These are phyloP conservation scores for Ophiobolus disseminans DNA, from an alignment of 2,329 filamentous ascomycete species.

Conservation along the genomic window DNA sequence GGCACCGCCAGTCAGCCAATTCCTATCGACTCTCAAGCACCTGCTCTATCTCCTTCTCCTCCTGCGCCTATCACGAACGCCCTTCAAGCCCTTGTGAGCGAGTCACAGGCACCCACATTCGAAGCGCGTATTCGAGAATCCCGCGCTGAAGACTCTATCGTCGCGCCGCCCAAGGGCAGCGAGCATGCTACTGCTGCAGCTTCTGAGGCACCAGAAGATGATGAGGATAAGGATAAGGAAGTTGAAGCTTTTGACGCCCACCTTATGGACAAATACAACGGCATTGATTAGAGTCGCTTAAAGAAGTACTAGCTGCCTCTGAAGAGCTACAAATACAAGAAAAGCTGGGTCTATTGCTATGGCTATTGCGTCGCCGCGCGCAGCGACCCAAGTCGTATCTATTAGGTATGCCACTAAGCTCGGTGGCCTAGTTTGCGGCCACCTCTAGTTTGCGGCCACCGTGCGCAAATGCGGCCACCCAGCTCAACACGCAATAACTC, in stretches of 20 bases:
- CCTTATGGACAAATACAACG: background rate
- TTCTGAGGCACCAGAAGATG: background rate
- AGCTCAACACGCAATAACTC: no score
- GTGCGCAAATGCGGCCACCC: no score
- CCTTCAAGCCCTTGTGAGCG: conserved; percentile 1
- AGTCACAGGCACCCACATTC: conserved; percentile 1
- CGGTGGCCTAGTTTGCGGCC: no score
- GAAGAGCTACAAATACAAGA: background rate
- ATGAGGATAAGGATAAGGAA: background rate
- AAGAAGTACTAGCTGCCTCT: conserved; percentile 4
- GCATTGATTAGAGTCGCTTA: conserved; percentile 8
- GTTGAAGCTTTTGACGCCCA: background rate
- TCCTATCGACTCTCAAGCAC: background rate
- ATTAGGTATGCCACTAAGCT: background rate
- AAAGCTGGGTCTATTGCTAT: conserved; percentile 3
- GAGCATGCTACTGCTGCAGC: background rate
- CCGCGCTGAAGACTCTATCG: conserved; percentile 4
- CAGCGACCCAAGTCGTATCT: background rate
- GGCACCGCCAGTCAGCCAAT: conserved; percentile 6
- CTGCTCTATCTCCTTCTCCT: background rate
- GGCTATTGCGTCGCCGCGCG: conserved; percentile 3
- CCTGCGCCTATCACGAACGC: conserved; percentile 2
- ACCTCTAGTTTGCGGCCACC: no score
- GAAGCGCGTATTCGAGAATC: conserved; percentile 5
- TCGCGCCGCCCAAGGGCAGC: conserved; percentile 1